Base-by-base conservation (phyloP, 805 yeast genomes). In the Myxozyma neotropica region DNA sequence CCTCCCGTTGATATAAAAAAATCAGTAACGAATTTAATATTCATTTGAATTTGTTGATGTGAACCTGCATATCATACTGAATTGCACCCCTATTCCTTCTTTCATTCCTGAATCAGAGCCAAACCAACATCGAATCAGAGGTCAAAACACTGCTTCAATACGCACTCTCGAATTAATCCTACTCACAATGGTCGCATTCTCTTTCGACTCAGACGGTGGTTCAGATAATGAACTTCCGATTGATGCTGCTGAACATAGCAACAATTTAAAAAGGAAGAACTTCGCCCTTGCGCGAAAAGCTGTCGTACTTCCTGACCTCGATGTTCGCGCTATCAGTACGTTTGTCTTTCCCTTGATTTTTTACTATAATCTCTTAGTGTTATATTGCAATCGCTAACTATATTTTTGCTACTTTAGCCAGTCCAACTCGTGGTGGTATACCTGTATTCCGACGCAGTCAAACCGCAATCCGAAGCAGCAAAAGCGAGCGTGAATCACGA, bases 401-500 rank as follows among this genome's bases (percentile, higher is more conserved):
- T 26, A n/a, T 44, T 8, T 24, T 27, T 27, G 7, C 3, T 26
- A 15, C 27, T 44, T 24, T 31, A 46, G 50, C 26, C 3, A 31
- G 26, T 15, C 26, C 35, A 15, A 17, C 15, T 46, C 38, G 26
- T 10, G 17, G 38, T 4, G 21, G 13, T 12, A 21, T 35, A 23
- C 52, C 52, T 8, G 8, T 26, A 2, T 21, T 48, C 13, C 42
- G 52, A 12, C 42, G 43, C 6, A 36, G 21, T 35, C 7, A 7
- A 35, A 21, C 17, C 12, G 21, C 33, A 6, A 6, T 17, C 6
- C 45, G 42, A 19, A 27, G 19, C 31, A 36, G 33, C 33, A 48
- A 35, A 13, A 19, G 33, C 17, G 52, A 35, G 33, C 42, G 52
- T 17, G 43, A 35, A 24, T 48, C 52, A 17, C 52, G 52, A 17